Base-by-base conservation (phyloP, 2,329 filamentous ascomycete species). In the Chrysosphaeria jannelii region DNA sequence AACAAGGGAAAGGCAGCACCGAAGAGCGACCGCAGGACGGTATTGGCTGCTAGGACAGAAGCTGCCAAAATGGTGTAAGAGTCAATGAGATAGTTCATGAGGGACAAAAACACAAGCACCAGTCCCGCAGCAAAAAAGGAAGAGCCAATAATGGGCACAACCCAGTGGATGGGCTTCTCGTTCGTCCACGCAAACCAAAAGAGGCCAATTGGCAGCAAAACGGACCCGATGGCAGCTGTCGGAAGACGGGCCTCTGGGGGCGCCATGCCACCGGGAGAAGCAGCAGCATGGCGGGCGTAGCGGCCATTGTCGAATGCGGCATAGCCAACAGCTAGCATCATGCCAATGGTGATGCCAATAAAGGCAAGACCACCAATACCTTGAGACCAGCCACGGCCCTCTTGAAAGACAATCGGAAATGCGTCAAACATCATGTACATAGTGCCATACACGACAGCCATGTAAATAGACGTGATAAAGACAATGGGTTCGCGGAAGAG, bases 41-140 rank as follows among this genome's bases (percentile, higher is more conserved):
- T 53, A 40, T 66, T 75, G 22, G 68, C 69, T 3, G 72, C 71
- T 6, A 79, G 47, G 0, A 66, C 69, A 0, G 64, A 72, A 1
- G 71, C 71, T 1, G 74, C 71, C 30, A 67, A 81, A 33, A 79
- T 68, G 24, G 66, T 65, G 39, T 75, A 64, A 5, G 60, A 46
- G 35, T 72, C 68, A 29, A 72, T 57, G 8, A 72, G 50, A 40
- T 71, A 72, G 41, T 61, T 67, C 36, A 62, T 51, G 21, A 63
- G 42, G 5, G 50, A 49, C n/a, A 72, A 41, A 46, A 72, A 74
- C 17, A 72, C 59, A 14, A 67, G 40, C 2, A 70, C 58, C 22
- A 57, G 38, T 5, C 53, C 45, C 22, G 37, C 38, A 6, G 40
- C 43, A 29, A 51, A 51, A 18, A 47, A 36, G 10, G 40, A 37